Base-by-base conservation (phyloP, 139 green algal species). In the Pseudopediastrum boryanum region DNA sequence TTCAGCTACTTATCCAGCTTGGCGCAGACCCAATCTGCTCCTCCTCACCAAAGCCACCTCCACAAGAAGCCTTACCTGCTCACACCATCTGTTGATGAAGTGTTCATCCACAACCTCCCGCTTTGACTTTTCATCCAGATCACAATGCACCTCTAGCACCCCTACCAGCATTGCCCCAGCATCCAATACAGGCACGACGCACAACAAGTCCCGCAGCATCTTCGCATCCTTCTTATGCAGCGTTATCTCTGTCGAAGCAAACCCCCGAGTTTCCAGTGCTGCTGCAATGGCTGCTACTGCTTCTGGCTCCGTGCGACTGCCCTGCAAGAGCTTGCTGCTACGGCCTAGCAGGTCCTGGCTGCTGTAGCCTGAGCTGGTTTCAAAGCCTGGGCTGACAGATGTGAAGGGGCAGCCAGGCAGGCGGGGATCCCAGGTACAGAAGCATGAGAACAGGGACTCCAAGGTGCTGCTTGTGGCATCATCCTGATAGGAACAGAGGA, bases 201-300 rank as follows among this genome's bases (percentile, higher is more conserved):
- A 90, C 46, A 97, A 86, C 58, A 96, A 78, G 84, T 96, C 96
- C 90, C 91, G 94, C 69, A 97, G 97, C 13, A 90, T 79, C 36
- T 82, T 92, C 7, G 94, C 94, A 63, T 96, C 89, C 65, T 91
- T 88, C 21, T 71, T 85, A 80, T 93, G 94, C 79, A 95, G 95
- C 9, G 42, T 77, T 0, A 83, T 21, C 62, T 83, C 76, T n/a
- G n/a, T n/a, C n/a, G n/a, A n/a, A n/a, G n/a, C n/a, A n/a, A n/a
- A n/a, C n/a, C n/a, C n/a, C n/a, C n/a, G n/a, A n/a, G n/a, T n/a
- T n/a, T n/a, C n/a, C n/a, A n/a, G n/a, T n/a, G n/a, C n/a, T n/a
- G n/a, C n/a, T n/a, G n/a, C n/a, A n/a, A n/a, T n/a, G n/a, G n/a
- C n/a, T n/a, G n/a, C n/a, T n/a, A n/a, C n/a, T n/a, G n/a, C 39